Conservation (phyloP, 2,329 filamentous ascomycete genomes). For the Coniochaeta pulveracea region DNA sequence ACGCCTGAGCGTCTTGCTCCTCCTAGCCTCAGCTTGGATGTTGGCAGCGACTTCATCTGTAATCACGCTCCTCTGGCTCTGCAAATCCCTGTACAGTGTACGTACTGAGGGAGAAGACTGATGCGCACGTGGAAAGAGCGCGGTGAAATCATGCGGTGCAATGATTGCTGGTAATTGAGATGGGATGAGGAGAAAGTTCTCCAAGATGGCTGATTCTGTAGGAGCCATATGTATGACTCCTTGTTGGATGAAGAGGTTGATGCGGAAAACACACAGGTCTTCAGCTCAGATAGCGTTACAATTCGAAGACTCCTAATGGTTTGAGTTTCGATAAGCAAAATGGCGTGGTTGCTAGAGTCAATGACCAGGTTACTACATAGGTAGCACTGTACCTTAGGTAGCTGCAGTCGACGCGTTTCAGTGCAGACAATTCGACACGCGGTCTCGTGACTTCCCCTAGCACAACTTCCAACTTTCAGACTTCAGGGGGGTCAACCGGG, state of each 20-base stretch:
- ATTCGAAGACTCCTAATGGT: too few species aligned
- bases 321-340: neutral
- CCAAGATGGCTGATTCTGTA: conserved; percentile 63
- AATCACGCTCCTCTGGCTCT: conserved; percentile 58
- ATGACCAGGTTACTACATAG: neutral
- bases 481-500: neutral
- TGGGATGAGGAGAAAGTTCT: conserved; percentile 67
- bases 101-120: conserved; percentile 57
- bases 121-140: conserved; percentile 60
- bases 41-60: conserved; percentile 56
- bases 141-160: conserved; percentile 63
- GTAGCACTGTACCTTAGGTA: neutral
- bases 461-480: neutral
- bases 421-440: neutral
- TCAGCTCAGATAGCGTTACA: neutral
- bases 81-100: conserved; percentile 67
- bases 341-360: neutral
- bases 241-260: neutral
- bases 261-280: neutral
- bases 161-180: conserved; percentile 63
- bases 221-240: conserved; percentile 50
- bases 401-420: neutral
- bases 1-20: conserved; percentile 45
- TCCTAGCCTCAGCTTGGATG: conserved; percentile 53
- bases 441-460: conserved; percentile 5